Base-by-base conservation (phyloP, 169 alveolate species). In the Perkinsus chesapeaki region DNA sequence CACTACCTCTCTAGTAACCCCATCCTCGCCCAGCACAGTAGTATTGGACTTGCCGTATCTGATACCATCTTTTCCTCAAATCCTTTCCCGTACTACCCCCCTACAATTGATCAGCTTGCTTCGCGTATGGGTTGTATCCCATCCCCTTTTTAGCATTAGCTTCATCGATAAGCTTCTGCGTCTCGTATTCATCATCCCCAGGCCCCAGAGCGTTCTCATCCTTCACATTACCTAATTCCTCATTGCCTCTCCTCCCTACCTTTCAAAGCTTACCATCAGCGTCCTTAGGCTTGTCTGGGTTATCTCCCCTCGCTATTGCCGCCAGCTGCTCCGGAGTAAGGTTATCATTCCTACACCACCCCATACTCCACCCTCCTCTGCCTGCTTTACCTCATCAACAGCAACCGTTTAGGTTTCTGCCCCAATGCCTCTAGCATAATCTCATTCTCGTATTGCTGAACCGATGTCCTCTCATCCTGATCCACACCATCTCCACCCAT, bases 341-440 rank as follows among this genome's bases (percentile, higher is more conserved):
- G 31, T 60, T 60, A 34, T 91, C 39, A 38, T 39, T 39, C 72
- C 72, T 38, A 20, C 3, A 3, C 92, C 92, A 27, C 34, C n/a
- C n/a, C 72, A 16, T 20, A 36, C 38, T 91, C 60, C 39, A 38
- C 3, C 19, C 48, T 20, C 92, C 73, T 27, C 39, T 7, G 37
- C 39, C 92, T 16, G 10, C 92, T 7, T 38, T 27, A 27, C 48
- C 92, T 48, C 47, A 60, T 39, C 39, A 91, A 27, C 73, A 91
- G 27, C 16, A 91, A 73, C 73, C 60, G 23, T 39, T 43, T 91
- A 27, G 93, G 93, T 73, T 91, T 91, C 73, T 39, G 73, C 1
- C 93, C 93, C 12, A 91, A 39, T 39, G 93, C 93, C 37, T 91
- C 93, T 27, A 12, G 72, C 39, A 91, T 27, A 0, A 91, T 47